Evolutionary conservation across 2,329 filamentous ascomycete species (phyloP).

Genomic region (Nemania serpens): DNA sequence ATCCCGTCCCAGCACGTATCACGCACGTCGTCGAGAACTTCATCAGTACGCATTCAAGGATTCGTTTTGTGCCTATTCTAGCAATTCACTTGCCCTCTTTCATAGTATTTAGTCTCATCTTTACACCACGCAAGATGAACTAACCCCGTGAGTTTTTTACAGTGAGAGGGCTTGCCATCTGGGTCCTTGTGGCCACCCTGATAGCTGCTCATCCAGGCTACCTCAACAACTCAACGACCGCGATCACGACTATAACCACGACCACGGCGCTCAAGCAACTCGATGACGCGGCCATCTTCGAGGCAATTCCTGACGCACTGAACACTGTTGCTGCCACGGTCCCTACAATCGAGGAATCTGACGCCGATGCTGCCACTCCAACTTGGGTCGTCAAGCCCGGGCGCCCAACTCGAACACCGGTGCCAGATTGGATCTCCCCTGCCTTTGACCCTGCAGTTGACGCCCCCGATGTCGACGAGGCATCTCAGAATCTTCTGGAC

Average conservation of each 20-base stretch:
- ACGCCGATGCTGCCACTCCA: not conserved
- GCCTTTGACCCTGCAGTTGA: not conserved
- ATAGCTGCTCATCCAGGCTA: not conserved
- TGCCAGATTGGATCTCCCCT: slow-evolving; percentile 1
- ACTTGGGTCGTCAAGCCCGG: not conserved
- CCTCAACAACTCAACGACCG: not conserved
- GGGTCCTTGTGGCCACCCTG: not conserved
- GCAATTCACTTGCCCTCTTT: too few species aligned
- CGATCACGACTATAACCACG: too few species aligned
- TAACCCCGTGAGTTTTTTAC: not conserved
- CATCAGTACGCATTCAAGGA: too few species aligned
- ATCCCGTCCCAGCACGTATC: too few species aligned
- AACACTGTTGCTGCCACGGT: too few species aligned
- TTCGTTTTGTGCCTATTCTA: too few species aligned
- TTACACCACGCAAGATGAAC: too few species aligned
- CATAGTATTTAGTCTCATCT: too few species aligned
- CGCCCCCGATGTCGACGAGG: not conserved
- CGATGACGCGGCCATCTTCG: not conserved
- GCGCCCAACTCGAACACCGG: not conserved
- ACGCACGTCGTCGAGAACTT: too few species aligned
- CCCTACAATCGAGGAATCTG: not conserved
- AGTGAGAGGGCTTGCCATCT: not conserved
- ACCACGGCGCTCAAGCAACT: not conserved
- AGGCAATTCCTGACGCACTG: not conserved
- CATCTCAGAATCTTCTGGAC: not conserved